Base-by-base conservation (phyloP, 2,329 filamentous ascomycete species). In the Nigrograna mackinnonii region DNA sequence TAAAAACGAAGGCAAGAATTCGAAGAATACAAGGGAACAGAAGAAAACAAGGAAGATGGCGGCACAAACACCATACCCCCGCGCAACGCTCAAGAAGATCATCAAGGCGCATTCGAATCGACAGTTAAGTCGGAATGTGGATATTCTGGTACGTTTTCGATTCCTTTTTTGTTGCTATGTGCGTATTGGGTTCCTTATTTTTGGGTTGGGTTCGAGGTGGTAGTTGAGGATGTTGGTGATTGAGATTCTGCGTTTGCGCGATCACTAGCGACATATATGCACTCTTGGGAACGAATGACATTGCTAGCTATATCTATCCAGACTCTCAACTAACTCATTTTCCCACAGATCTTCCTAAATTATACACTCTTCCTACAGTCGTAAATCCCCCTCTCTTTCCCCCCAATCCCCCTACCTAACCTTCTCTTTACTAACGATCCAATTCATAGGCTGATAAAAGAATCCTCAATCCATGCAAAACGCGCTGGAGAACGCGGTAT, bases 21-120 rank as follows among this genome's bases (percentile, higher is more conserved):
- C n/a, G n/a, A n/a, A n/a, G n/a, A n/a, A n/a, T n/a, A n/a, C n/a
- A n/a, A n/a, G n/a, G 9, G 18, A 33, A 2, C 31, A 11, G 13
- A 4, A 33, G n/a, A 12, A 17, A 3, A 33, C 16, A 21, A 16
- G 22, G 4, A 38, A 86, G 84, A 82, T 80, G 38, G 73, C 80
- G 11, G 77, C 82, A 17, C 84, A 86, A 61, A 92, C 90, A 56
- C 76, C 89, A 12, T 96, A 95, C 60, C 91, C 91, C 9, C 85
- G 91, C 49, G 84, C 83, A 14, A 94, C 89, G 0, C 78, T 96
- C 57, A 94, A 91, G 70, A 91, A 91, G 69, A 92, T 95, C 46
- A 79, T 95, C 60, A 96, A 95, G 71, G 90, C 89, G 14, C 90
- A 95, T 68, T 87, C 89, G 6, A 86, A 88, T 50, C 84, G 85